These are phyloP conservation scores for Myxozyma sirexii DNA, from an alignment of 805 yeast genomes.

Conservation along the genomic window DNA sequence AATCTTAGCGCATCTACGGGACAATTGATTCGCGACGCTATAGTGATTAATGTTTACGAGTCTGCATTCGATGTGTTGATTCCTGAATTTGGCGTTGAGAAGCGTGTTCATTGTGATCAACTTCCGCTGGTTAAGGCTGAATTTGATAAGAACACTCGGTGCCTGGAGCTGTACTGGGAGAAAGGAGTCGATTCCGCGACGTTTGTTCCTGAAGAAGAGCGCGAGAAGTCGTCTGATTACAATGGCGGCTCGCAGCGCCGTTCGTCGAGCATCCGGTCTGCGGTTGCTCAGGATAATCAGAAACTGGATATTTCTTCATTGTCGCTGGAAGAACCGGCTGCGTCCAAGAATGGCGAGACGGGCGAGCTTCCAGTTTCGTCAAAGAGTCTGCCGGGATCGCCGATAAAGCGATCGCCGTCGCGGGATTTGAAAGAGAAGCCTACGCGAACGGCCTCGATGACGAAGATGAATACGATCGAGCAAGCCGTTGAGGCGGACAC, in stretches of 20 bases:
- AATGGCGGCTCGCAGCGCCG: constrained; percentile 76
- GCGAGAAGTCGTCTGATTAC: constrained; percentile 53
- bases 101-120: constrained; percentile 96
- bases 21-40: constrained; percentile 80
- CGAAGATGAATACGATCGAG: constrained; percentile 31
- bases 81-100: constrained; percentile 93
- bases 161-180: constrained; percentile 89
- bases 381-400: constrained; percentile 42
- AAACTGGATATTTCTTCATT: constrained; percentile 19
- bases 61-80: constrained; percentile 91
- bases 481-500: constrained; percentile 35
- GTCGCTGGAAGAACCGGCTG: constrained; percentile 2
- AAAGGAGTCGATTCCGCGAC: constrained; percentile 90
- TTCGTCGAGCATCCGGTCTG: constrained; percentile 67
- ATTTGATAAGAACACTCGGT: constrained; percentile 67
- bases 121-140: constrained; percentile 91
- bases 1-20: constrained; percentile 73
- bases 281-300: constrained; percentile 52
- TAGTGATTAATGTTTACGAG: constrained; percentile 90
- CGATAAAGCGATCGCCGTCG: constrained; percentile 34
- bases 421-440: constrained; percentile 25
- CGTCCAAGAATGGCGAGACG: neutral
- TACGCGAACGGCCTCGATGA: constrained; percentile 38
- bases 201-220: constrained; percentile 87
- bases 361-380: constrained; percentile 14